Percentiles rank a stretch among this genome's conserved stretches.
Evolutionary conservation across 495 filamentous ascomycete species (phyloP).

Genomic region (Podospora pseudoanserina): DNA sequence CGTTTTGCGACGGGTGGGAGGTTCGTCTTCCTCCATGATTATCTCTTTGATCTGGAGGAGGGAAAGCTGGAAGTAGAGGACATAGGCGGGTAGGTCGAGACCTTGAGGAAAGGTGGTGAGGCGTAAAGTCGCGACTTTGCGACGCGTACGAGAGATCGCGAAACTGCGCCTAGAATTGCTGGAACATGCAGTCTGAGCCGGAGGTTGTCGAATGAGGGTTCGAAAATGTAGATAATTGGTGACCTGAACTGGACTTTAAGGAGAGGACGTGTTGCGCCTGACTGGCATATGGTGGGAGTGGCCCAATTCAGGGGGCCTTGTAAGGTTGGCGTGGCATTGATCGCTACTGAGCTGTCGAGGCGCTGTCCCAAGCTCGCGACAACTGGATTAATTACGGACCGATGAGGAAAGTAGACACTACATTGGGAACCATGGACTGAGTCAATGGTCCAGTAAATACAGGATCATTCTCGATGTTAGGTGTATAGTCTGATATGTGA

Average conservation of each 20-base stretch:
- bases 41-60: background rate
- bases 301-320: background rate
- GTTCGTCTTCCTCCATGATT: conserved; percentile 15
- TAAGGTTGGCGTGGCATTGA: background rate
- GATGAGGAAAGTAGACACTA: background rate
- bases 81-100: background rate
- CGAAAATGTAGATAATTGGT: background rate
- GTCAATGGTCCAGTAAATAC: background rate
- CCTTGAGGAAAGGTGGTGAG: background rate
- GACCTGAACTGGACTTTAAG: background rate
- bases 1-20: conserved; percentile 12
- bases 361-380: background rate
- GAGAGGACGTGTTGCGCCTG: background rate
- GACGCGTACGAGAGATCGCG: background rate
- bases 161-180: background rate
- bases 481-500: background rate
- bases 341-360: background rate
- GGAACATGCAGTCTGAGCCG: background rate
- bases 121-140: background rate
- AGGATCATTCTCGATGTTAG: background rate
- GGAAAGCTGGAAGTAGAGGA: background rate
- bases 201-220: background rate
- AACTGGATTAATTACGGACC: background rate
- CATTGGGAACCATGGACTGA: background rate
- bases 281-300: background rate